Base-by-base conservation (phyloP, 257 asterid genomes). In the Solanum pinnatisectum region DNA sequence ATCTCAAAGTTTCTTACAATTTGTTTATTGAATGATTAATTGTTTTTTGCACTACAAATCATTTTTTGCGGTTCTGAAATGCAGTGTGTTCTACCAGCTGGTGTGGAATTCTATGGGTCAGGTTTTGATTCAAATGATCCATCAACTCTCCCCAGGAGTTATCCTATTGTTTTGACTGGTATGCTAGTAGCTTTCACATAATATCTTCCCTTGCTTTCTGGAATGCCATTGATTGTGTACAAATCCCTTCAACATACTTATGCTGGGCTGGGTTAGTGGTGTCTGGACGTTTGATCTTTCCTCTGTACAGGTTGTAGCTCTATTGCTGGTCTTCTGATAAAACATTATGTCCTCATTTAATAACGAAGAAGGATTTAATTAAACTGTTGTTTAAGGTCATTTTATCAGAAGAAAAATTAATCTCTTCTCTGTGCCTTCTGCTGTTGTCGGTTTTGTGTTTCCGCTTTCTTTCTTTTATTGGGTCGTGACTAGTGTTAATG, bases 61-160 rank as follows among this genome's bases (percentile, higher is more conserved):
- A 81, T 27, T 49, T 46, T 82, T 49, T 18, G 71, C 32, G 11
- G 60, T 37, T 49, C 25, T 39, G 65, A 10, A 65, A 39, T 90
- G 93, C 92, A 92, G 94, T 95, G 98, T 91, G 98, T 96, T 67
- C 87, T 96, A 88, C 99, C 99, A 6, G 99, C 99, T 71, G 99
- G 98, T 9, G 93, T 94, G 32, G 94, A 94, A 85, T 95, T 96
- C 89, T 92, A 95, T 81, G 36, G 92, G 11, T 91, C 96, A 11
- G 96, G 96, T 40, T 87, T 89, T 89, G 91, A 92, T 91, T 89
- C 94, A 39, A 81, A 67, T 56, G 94, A 90, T 72, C 91, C 92
- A 7, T 89, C 91, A 42, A 91, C 95, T 46, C 90, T 88, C 73
- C 98, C 98, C 27, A 90, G 95, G 90, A 94, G 94, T 83, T 96